Evolutionary conservation across 331 rosid genomes (phyloP), one percentile per base, ranked within the genome.

Genomic region (Malus hybrid): DNA sequence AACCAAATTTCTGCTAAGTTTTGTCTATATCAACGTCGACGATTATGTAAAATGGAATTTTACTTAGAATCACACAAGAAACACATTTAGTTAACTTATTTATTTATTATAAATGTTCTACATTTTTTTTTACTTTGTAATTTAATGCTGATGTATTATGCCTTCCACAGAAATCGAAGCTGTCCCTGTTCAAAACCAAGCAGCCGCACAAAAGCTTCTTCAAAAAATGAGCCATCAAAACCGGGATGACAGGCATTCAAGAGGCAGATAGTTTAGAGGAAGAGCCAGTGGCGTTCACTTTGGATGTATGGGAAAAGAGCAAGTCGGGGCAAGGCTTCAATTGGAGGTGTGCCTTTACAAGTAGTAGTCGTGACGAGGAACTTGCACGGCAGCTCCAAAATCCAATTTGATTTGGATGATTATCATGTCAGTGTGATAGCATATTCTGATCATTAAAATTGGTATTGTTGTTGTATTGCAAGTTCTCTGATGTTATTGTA

Each of bases 181-280:
- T 71, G 87, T 79, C 78, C 96, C 97, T 20, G 82, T 94, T 61
- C 96, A 91, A 84, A 93, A 93, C 77, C 97, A 93, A 85, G 96
- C 96, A 29, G 95, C 98, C 42, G 78, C 98, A n/a, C 98, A 93
- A 78, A 94, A 91, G 32, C 87, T 93, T 65, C 98, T 85, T 72
- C 90, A 90, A 84, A 93, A 87, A 83, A 75, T 87, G 87, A 87
- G 83, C 65, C 78, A 85, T 55, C 91, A 79, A 22, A 83, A 83
- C 80, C 82, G 48, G 76, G 81, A 77, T 67, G 77, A 60, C 64
- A 73, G 85, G 42, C 79, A 73, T 72, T 69, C 50, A 15, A 87
- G 42, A 76, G 86, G 93, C 66, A n/a, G 90, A 78, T 81, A 52
- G 73, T 46, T 66, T 32, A 78, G 89, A 67, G 78, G 97, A 90